These are phyloP conservation scores for Orbilia quercus DNA, from an alignment of 2,329 filamentous ascomycete species.

Conservation along the genomic window DNA sequence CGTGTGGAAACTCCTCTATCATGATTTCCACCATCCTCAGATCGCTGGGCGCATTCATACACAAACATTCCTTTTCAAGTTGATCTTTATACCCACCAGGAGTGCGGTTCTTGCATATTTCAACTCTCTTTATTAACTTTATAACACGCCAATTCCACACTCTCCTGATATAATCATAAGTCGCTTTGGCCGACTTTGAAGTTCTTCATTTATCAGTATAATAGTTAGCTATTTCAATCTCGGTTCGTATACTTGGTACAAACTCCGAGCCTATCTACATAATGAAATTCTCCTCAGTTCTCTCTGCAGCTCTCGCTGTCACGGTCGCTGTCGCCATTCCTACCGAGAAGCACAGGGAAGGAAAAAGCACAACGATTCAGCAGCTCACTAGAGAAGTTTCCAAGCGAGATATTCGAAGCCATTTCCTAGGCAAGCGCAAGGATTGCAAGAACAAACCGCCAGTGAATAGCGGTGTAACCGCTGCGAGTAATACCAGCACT, in stretches of 20 bases:
- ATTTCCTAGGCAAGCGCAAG: conserved; percentile 18
- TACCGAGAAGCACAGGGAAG: conserved; percentile 29
- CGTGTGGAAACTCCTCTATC: neutral
- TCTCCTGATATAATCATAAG: conserved; percentile 6
- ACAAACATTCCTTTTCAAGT: conserved; percentile 18
- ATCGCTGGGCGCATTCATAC: conserved; percentile 35
- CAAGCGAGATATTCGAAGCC: conserved; percentile 9
- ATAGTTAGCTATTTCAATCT: no score
- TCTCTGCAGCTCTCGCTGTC: conserved; percentile 17
- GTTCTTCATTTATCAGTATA: no score
- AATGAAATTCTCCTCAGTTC: conserved; percentile 44
- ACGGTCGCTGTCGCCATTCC: conserved; percentile 28
- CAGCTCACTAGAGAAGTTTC: conserved; percentile 9
- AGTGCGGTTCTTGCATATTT: conserved; percentile 50
- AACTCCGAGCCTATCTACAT: neutral
- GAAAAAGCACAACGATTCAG: conserved; percentile 37
- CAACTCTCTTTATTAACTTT: neutral
- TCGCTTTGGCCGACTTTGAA: neutral
- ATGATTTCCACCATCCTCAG: conserved; percentile 18
- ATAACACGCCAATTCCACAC: no score
- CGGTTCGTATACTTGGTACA: neutral
- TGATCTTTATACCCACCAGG: conserved; percentile 47
- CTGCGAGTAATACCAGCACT: conserved; percentile 15
- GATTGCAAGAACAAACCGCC: conserved; percentile 23
- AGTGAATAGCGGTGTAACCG: neutral